A percentile compares a stretch with the other conserved stretches of the same genome.
Evolutionary conservation across 2,329 filamentous ascomycete genomes (phyloP).

Genomic region (Colletotrichum cuscutae): DNA sequence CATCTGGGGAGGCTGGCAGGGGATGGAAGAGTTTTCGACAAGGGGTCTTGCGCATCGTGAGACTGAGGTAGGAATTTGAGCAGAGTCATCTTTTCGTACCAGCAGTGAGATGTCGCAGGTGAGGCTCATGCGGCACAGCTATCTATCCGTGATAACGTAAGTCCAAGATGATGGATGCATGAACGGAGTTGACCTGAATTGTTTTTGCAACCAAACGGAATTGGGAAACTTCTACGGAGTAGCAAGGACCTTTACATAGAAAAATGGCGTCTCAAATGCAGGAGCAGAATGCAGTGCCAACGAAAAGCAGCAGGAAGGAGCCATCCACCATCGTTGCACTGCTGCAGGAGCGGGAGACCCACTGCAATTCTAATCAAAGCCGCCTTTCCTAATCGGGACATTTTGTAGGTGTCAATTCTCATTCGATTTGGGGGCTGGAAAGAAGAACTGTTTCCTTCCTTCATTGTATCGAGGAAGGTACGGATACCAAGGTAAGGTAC

Average conservation of each 20-base stretch:
- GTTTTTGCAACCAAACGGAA: neutral
- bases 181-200: neutral
- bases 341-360: neutral
- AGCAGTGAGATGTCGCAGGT: neutral
- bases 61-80: neutral
- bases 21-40: neutral
- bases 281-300: neutral
- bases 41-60: neutral
- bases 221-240: neutral
- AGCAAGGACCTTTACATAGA: neutral
- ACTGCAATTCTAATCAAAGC: constrained; percentile 3
- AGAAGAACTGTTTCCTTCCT: neutral
- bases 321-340: neutral
- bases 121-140: neutral
- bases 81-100: neutral
- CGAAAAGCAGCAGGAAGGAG: neutral
- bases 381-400: neutral
- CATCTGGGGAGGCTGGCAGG: constrained; percentile 1
- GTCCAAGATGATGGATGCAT: neutral
- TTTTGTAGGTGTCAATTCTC: neutral
- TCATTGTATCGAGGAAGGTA: neutral
- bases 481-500: too few species aligned
- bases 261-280: neutral
- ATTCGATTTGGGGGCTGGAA: neutral
- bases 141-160: too few species aligned